Evolutionary conservation across 805 yeast species (phyloP).

Genomic region (Teunomyces stri): DNA sequence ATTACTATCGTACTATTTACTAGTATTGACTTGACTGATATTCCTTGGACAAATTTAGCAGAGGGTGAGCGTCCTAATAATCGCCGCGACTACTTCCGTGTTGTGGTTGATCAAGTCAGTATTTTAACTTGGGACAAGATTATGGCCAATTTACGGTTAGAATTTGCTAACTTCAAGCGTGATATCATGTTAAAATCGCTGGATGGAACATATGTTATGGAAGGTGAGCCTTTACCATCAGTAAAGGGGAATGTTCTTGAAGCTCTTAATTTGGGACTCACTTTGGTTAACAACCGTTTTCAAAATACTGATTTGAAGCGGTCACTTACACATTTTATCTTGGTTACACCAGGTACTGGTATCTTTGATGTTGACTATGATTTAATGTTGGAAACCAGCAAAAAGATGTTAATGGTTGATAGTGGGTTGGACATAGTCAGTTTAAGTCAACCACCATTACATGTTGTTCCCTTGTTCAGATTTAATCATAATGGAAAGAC

Average conservation of each 20-base stretch:
- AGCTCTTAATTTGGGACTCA: conserved; percentile 80
- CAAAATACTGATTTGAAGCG: conserved; percentile 83
- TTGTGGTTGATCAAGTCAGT: conserved; percentile 92
- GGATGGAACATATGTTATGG: conserved; percentile 14
- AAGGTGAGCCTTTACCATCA: conserved; percentile 65
- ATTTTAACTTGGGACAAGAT: conserved; percentile 88
- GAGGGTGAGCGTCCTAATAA: conserved; percentile 71
- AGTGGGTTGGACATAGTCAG: conserved; percentile 87
- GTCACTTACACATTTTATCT: conserved; percentile 84
- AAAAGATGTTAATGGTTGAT: conserved; percentile 72
- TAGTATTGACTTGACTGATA: conserved; percentile 59
- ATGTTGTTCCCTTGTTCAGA: conserved; percentile 85
- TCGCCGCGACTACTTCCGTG: conserved; percentile 79
- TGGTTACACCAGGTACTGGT: conserved; percentile 92
- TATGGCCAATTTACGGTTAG: conserved; percentile 81
- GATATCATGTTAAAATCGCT: conserved; percentile 58
- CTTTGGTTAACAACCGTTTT: conserved; percentile 73
- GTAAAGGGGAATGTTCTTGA: conserved; percentile 88
- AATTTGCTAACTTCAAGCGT: conserved; percentile 76
- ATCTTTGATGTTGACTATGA: conserved; percentile 87
- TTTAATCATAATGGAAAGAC: conserved; percentile 50
- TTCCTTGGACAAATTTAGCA: conserved; percentile 55
- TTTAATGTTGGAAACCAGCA: conserved; percentile 69
- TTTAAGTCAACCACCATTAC: conserved; percentile 86
- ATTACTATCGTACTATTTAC: conserved; percentile 88